Evolutionary conservation across 306 rosid genomes (phyloP), one percentile per base, ranked within the genome.

Genomic region (Hippophae tibetana): DNA sequence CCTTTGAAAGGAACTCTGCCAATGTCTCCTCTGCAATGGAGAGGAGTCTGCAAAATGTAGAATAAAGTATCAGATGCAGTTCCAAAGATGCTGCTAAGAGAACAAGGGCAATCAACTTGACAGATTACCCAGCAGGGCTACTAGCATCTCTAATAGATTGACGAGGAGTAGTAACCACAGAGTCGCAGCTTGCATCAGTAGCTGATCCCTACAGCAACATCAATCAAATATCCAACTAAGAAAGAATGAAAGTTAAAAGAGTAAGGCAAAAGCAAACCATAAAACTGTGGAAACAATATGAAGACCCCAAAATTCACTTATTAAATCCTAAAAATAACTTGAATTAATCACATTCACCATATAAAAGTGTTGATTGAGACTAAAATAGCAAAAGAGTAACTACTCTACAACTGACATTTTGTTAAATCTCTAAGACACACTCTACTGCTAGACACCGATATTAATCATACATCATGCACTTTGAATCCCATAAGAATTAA

Each of bases 1-100:
- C 99, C 90, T 93, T 93, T 38, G 99, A 93, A 77, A 93, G 95
- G 95, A 93, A 93, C 95, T 88, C 99, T 72, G 99, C 79, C 93
- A 93, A 82, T 69, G 95, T 88, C 82, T 88, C 99, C 90, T 93
- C 95, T 5, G 99, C 99, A 71, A 93, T 82, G 61, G 97, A 81
- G 70, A 92, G 98, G 75, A 92, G 96, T 87, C 98, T 92, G 83
- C 76, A 61, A 74, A 53, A 56, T 42, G 9, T 43, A 66, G 7
- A 63, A 48, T 0, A 27, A 41, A 52, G 11, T 40, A 61, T 78
- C 25, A 69, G 55, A 9, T 11, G 62, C 43, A 58, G 14, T 9
- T 46, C 38, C 25, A 9, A 31, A 31, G 38, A 31, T 4, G 2
- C 4, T 2, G 38, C 38, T 31, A 31, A 31, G 38, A 31, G 38